Conservation (phyloP, 768 basidiomycete species). For the Kwoniella sp. region DNA sequence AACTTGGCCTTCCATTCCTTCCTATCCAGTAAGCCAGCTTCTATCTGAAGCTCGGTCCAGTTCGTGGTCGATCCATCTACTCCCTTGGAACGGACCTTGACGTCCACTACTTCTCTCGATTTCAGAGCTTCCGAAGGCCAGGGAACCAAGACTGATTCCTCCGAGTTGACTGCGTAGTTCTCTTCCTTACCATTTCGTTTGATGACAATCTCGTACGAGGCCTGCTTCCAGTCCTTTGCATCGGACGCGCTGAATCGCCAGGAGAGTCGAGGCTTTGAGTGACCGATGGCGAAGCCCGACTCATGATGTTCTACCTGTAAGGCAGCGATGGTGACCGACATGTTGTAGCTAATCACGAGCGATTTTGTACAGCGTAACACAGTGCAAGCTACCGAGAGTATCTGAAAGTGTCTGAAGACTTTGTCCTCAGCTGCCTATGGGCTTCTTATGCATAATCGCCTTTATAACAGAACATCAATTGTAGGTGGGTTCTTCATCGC, state of each 20-base stretch:
- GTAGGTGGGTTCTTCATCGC: too few species aligned
- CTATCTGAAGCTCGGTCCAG: slow-evolving; percentile 31
- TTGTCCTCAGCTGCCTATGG: too few species aligned
- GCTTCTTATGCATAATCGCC: too few species aligned
- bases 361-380: too few species aligned
- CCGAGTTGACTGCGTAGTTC: slow-evolving; percentile 21
- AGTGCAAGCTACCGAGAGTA: too few species aligned
- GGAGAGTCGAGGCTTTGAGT: slow-evolving; percentile 39
- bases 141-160: slow-evolving; percentile 39
- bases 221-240: slow-evolving; percentile 40
- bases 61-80: slow-evolving; percentile 19
- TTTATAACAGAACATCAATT: too few species aligned
- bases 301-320: slow-evolving; percentile 37
- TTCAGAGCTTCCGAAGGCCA: slow-evolving; percentile 41
- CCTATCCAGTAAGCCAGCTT: slow-evolving; percentile 32
- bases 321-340: slow-evolving; percentile 15
- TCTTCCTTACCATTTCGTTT: slow-evolving; percentile 8
- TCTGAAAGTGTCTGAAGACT: too few species aligned
- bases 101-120: slow-evolving; percentile 32
- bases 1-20: slow-evolving; percentile 38
- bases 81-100: slow-evolving; percentile 31
- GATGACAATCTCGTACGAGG: slow-evolving; percentile 38
- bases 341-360: too few species aligned
- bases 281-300: slow-evolving; percentile 34
- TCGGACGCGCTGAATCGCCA: slow-evolving; percentile 44